Conservation (phyloP, 163 green algal genomes). For the Chlorella variabilis region DNA sequence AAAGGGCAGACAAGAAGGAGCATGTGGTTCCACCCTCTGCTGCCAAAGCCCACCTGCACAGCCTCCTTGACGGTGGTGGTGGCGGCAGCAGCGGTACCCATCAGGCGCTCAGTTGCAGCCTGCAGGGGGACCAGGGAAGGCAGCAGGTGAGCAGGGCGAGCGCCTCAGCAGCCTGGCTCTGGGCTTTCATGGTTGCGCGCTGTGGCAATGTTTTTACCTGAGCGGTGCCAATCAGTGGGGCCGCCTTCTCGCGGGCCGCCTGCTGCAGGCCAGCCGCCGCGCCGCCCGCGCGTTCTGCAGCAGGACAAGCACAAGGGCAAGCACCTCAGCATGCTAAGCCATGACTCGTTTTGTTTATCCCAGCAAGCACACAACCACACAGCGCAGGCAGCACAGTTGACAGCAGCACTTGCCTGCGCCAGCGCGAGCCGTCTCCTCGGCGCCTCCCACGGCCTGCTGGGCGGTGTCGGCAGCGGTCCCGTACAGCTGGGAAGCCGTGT, state of each 20-base stretch:
- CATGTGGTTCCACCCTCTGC: no score
- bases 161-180: no score
- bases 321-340: not conserved
- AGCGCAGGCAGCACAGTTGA: not conserved
- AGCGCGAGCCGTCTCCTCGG: not conserved
- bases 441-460: not conserved
- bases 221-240: not conserved
- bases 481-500: not conserved
- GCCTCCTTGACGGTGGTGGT: not conserved
- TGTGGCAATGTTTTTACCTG: no score
- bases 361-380: no score
- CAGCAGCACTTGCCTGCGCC: slow-evolving; percentile 5
- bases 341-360: no score
- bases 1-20: no score
- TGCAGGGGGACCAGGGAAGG: not conserved
- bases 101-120: not conserved
- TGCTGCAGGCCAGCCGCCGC: not conserved
- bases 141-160: no score
- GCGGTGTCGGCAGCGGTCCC: not conserved
- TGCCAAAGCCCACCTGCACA: not conserved
- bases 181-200: no score
- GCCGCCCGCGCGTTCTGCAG: not conserved
- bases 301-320: not conserved
- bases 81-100: not conserved
- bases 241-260: slow-evolving; percentile 11